Base-by-base conservation (phyloP, 2,329 filamentous ascomycete genomes). In the Curvularia verruculosa region DNA sequence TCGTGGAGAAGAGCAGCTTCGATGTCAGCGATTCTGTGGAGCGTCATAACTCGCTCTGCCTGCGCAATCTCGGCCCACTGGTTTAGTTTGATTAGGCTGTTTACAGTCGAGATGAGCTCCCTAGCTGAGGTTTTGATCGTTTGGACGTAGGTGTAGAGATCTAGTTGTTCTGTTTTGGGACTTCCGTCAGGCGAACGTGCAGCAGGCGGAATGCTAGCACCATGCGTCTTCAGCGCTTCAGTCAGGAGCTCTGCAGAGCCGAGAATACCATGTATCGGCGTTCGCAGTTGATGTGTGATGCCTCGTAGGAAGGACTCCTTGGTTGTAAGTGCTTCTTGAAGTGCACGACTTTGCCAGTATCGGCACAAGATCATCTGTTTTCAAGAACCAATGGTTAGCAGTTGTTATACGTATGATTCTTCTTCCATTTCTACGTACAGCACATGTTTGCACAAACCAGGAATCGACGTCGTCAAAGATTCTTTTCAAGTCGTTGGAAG, bases 401-500 rank as follows among this genome's bases (percentile, higher is more conserved):
- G 8, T 12, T n/a, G 37, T 1, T 19, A 21, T 10, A 31, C 10
- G 9, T 18, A 23, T 0, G 2, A n/a, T 19, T 13, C 1, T 5
- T 3, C 12, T n/a, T 18, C 24, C 10, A 3, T 1, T 1, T 12
- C 15, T 47, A 28, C 54, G 41, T 47, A 56, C 54, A 0, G 79
- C 76, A 46, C 78, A 81, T 3, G 70, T 71, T 4, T 79, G 71
- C 0, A 81, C 68, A 43, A 82, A 82, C 76, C 79, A 81, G 0
- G 77, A 64, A 52, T 82, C 80, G 1, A 81, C 65, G 40, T 82
- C 80, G 44, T 82, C 80, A 47, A 81, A 81, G 3, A 82, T 75
- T 0, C 70, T 61, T 28, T 77, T 75, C 9, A 81, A 73, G 1
- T 82, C 75, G 1, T 70, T 77, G 0, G 76, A 78, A 1, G 74